phyloP scores from a whole-genome alignment of 192 early-diverging fungal genomes.

The Helicostylum pulchrum region DNA sequence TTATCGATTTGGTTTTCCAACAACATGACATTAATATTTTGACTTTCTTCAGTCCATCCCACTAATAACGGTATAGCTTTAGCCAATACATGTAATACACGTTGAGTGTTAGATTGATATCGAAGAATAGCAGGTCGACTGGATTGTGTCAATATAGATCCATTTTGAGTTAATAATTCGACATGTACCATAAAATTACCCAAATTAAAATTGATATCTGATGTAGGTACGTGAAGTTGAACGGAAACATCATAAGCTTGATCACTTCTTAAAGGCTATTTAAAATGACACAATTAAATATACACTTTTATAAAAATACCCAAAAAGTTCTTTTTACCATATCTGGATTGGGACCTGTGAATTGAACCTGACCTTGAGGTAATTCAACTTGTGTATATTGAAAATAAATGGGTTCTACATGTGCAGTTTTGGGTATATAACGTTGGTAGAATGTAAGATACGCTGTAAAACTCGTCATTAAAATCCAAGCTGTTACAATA shows the following conservation, averaged over 20 bases:
- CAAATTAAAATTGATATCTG: conserved; percentile 29
- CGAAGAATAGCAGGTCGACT: conserved; percentile 33
- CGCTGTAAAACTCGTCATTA: conserved; percentile 25
- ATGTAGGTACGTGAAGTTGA: conserved; percentile 30
- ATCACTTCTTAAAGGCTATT: conserved; percentile 31
- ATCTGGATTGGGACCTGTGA: conserved; percentile 3
- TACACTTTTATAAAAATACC: neutral
- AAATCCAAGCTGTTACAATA: conserved; percentile 26
- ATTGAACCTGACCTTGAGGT: neutral
- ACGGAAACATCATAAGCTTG: conserved; percentile 31
- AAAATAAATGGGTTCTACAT: conserved; percentile 29
- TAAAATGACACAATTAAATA: conserved; percentile 2
- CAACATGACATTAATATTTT: conserved; percentile 20
- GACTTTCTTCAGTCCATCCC: conserved; percentile 31
- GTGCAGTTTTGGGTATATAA: conserved; percentile 29
- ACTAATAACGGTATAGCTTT: conserved; percentile 32
- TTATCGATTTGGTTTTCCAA: conserved; percentile 31
- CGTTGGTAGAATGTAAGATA: conserved; percentile 34
- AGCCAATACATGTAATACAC: conserved; percentile 28
- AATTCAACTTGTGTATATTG: conserved; percentile 19
- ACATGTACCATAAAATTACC: conserved; percentile 29
- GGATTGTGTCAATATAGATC: conserved; percentile 9
- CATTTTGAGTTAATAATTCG: conserved; percentile 17
- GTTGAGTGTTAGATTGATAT: conserved; percentile 32
- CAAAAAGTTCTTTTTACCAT: neutral